Percentiles rank a stretch among this genome's conserved stretches.
Evolutionary conservation across 176 grass and related monocot species (phyloP).

Genomic region (Triticum dicoccoides): DNA sequence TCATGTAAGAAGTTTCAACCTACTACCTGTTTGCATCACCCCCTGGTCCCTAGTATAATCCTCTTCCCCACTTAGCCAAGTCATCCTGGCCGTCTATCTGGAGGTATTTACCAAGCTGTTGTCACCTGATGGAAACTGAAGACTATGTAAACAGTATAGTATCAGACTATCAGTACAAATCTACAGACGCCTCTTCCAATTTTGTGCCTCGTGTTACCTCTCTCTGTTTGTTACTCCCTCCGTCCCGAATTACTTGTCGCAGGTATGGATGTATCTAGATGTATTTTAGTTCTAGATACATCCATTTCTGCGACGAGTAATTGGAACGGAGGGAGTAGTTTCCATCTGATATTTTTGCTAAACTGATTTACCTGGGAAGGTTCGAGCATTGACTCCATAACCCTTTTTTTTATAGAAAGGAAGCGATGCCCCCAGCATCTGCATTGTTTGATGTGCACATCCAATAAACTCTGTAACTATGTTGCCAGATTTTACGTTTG

Average conservation of each 20-base stretch:
- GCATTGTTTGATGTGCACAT: background rate
- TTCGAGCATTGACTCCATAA: background rate
- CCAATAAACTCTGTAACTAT: background rate
- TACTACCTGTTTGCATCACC: background rate
- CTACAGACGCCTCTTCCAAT: background rate
- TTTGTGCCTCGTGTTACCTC: background rate
- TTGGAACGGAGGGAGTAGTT: background rate
- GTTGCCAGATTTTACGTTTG: too few species aligned
- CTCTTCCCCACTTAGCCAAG: background rate
- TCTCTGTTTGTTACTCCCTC: background rate
- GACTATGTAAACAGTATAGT: background rate
- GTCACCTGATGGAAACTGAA: background rate
- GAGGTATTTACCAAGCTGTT: background rate
- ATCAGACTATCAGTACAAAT: background rate
- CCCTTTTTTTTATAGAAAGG: too few species aligned
- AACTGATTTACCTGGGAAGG: background rate
- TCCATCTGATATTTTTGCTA: too few species aligned
- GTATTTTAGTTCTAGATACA: too few species aligned
- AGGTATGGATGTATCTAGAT: too few species aligned
- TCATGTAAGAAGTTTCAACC: background rate
- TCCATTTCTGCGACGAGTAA: too few species aligned
- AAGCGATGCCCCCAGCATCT: background rate
- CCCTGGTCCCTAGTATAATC: background rate
- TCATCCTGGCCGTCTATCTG: background rate
- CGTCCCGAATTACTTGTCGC: too few species aligned